Evolutionary conservation across 768 basidiomycete genomes (phyloP).

Genomic region (Lyophyllum shimeji): DNA sequence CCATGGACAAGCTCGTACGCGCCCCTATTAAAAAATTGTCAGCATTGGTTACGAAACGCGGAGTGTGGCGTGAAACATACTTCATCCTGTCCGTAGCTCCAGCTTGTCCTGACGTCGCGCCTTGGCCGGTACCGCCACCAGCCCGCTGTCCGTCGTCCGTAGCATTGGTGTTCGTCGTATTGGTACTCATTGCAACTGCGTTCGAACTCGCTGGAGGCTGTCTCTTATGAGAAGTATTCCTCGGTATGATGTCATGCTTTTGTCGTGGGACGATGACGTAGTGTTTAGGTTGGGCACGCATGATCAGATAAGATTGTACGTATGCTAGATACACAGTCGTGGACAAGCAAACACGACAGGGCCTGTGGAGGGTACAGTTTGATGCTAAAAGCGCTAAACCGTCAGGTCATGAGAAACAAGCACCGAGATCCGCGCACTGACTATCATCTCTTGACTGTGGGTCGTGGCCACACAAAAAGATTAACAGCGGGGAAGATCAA

Average conservation of each 20-base stretch:
- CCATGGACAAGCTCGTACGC: slow-evolving; percentile 37
- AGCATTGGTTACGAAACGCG: background rate
- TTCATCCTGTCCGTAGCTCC: background rate
- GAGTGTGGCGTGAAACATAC: background rate
- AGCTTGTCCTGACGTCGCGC: background rate
- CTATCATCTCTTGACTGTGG: background rate
- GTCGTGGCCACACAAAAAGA: background rate
- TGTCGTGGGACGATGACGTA: no score
- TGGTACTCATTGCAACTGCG: background rate
- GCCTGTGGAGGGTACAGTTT: no score
- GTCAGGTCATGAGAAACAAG: background rate
- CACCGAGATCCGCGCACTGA: background rate
- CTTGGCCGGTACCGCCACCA: no score
- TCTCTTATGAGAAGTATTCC: no score
- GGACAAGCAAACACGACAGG: no score
- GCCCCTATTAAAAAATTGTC: slow-evolving; percentile 23
- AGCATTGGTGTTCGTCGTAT: background rate
- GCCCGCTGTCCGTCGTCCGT: background rate
- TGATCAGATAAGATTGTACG: no score
- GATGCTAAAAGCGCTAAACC: no score
- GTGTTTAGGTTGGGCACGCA: no score
- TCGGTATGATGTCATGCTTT: no score
- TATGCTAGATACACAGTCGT: no score
- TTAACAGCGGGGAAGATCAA: background rate
- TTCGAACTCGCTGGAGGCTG: no score